phyloP scores from a whole-genome alignment of 306 rosid genomes.

The Macrotyloma uniflorum region DNA sequence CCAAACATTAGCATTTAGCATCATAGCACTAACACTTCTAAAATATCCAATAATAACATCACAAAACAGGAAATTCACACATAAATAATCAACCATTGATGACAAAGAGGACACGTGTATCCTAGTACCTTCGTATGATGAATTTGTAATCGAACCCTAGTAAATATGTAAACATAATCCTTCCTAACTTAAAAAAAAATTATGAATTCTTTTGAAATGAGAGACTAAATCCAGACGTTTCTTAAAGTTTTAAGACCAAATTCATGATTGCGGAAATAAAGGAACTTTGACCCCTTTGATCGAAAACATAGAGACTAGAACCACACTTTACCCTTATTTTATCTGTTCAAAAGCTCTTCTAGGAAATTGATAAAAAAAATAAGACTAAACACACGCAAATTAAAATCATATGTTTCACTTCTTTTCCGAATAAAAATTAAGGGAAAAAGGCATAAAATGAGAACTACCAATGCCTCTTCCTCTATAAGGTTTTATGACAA shows the following conservation, averaged over 20 bases:
- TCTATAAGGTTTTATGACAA: conserved; percentile 86
- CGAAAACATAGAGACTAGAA: too few relatives aligned
- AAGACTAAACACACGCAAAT: background rate
- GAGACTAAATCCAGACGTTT: too few relatives aligned
- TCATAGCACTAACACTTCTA: background rate
- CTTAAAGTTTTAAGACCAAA: too few relatives aligned
- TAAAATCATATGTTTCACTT: background rate
- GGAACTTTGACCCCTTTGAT: too few relatives aligned
- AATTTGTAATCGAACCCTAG: too few relatives aligned
- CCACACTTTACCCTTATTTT: background rate
- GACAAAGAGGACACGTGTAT: background rate
- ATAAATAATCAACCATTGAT: background rate
- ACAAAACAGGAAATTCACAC: conserved; percentile 8
- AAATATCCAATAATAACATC: background rate
- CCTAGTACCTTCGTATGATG: too few relatives aligned
- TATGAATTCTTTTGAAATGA: too few relatives aligned
- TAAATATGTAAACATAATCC: too few relatives aligned
- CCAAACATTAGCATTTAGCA: conserved; percentile 32
- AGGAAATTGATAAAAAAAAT: background rate
- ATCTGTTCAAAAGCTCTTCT: background rate
- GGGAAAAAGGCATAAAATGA: background rate
- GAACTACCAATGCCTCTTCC: conserved; percentile 86
- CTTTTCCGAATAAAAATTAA: background rate
- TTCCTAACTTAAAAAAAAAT: too few relatives aligned
- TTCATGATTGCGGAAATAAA: too few relatives aligned